phyloP scores from a whole-genome alignment of 176 grass and related monocot species.

The Ampelocalamus luodianensis region DNA sequence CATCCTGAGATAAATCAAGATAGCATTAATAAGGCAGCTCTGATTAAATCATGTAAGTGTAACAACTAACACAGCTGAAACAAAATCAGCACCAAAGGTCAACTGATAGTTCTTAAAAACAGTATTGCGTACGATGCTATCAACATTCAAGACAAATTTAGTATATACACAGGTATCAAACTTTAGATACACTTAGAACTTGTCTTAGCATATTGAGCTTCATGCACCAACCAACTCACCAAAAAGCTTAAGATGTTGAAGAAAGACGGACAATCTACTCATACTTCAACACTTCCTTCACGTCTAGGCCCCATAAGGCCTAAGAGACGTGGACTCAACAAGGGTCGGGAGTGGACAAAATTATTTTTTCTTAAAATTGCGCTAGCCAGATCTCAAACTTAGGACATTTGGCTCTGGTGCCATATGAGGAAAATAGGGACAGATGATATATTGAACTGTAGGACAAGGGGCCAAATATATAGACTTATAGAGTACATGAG shows the following conservation, averaged over 20 bases:
- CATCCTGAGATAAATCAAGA: conserved; percentile 65
- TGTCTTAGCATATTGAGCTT: conserved; percentile 2
- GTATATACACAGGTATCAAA: conserved; percentile 5
- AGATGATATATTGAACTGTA: neutral
- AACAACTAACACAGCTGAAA: neutral
- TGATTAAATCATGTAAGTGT: conserved; percentile 24
- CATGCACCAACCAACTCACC: neutral
- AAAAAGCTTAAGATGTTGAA: conserved; percentile 7
- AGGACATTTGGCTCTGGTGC: neutral
- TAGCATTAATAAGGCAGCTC: conserved; percentile 25
- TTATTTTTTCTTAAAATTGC: conserved; percentile 19
- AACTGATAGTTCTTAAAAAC: conserved; percentile 15
- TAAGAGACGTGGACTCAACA: neutral
- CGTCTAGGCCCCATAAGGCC: neutral
- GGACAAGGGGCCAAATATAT: neutral
- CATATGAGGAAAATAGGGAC: neutral
- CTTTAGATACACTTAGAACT: neutral
- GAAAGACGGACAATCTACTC: neutral
- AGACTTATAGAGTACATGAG: neutral
- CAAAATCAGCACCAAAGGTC: conserved; percentile 9
- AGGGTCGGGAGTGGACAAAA: neutral
- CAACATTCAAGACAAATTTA: conserved; percentile 10
- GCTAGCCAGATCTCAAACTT: neutral
- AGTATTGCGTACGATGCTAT: neutral
- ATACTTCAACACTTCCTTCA: neutral